phyloP scores from a whole-genome alignment of 129 eudicot genomes.

The Pulicaria dysenterica region DNA sequence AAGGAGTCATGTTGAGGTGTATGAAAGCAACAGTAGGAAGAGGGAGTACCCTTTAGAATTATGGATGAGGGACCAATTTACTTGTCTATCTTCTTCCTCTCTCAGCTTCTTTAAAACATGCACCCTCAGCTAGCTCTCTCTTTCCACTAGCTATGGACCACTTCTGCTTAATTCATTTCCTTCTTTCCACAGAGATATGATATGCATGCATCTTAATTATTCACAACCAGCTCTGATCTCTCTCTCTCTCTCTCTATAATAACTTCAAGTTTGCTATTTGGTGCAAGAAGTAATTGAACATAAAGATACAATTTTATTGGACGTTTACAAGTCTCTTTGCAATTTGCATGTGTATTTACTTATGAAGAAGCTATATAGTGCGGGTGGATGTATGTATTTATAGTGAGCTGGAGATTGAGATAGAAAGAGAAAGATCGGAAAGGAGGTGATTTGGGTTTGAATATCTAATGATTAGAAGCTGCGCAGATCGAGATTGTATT shows the following conservation, averaged over 20 bases:
- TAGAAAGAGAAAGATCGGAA: conserved; percentile 32
- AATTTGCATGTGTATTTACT: conserved; percentile 6
- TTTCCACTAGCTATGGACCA: conserved; percentile 40
- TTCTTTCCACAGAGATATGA: conserved; percentile 43
- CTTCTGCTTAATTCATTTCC: conserved; percentile 29
- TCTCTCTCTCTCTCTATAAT: conserved; percentile 1
- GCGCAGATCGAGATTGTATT: conserved; percentile 24
- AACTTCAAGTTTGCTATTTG: conserved; percentile 7
- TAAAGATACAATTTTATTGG: conserved; percentile 25
- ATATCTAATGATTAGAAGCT: conserved; percentile 45
- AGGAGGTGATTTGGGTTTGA: too few species aligned
- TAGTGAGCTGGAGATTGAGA: background rate
- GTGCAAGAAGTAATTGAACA: conserved; percentile 23
- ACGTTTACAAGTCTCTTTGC: conserved; percentile 11
- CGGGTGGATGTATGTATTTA: conserved; percentile 17
- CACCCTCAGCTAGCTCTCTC: conserved; percentile 10
- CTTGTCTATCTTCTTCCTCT: conserved; percentile 42
- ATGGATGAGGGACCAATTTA: conserved; percentile 45
- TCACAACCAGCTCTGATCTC: conserved; percentile 16
- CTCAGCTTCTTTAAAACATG: conserved; percentile 40
- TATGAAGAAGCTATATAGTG: conserved; percentile 5
- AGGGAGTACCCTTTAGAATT: conserved; percentile 42
- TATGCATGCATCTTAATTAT: conserved; percentile 33
- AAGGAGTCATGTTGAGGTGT: conserved; percentile 45
- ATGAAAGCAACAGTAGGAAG: conserved; percentile 43